A percentile compares a stretch with the other conserved stretches of the same genome.
phyloP scores from a whole-genome alignment of 2,329 filamentous ascomycete species.

The Scortechinia acanthostroma region DNA sequence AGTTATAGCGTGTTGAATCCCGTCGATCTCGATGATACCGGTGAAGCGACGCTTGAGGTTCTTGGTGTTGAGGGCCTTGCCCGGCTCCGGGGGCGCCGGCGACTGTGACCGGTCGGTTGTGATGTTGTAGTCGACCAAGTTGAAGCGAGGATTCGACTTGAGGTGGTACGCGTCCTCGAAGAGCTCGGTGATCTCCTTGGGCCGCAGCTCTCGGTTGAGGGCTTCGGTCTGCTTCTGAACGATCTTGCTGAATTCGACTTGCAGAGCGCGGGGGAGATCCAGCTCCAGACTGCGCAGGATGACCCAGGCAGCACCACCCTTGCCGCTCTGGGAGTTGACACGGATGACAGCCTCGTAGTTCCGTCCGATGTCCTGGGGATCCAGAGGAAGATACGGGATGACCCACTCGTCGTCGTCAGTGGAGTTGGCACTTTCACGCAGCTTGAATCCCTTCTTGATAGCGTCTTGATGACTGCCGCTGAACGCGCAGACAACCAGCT shows the following conservation, averaged over 20 bases:
- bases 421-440: slow-evolving; percentile 34
- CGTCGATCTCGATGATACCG: slow-evolving; percentile 77
- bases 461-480: slow-evolving; percentile 62
- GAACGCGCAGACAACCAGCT: slow-evolving; percentile 58
- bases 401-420: slow-evolving; percentile 43
- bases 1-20: slow-evolving; percentile 68
- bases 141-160: slow-evolving; percentile 75
- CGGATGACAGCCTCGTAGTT: slow-evolving; percentile 66
- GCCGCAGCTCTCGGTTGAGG: slow-evolving; percentile 75
- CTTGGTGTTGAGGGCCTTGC: slow-evolving; percentile 70
- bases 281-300: slow-evolving; percentile 83
- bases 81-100: slow-evolving; percentile 58
- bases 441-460: slow-evolving; percentile 33
- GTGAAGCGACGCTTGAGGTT: slow-evolving; percentile 77
- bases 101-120: slow-evolving; percentile 73
- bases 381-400: slow-evolving; percentile 59
- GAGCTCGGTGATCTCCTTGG: slow-evolving; percentile 76
- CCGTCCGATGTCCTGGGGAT: slow-evolving; percentile 59
- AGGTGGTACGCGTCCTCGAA: slow-evolving; percentile 87
- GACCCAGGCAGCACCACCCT: slow-evolving; percentile 78
- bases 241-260: slow-evolving; percentile 81
- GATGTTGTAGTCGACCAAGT: slow-evolving; percentile 85
- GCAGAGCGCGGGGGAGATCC: slow-evolving; percentile 84
- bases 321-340: slow-evolving; percentile 62
- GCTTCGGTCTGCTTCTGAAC: slow-evolving; percentile 77